Evolutionary conservation across 140 eudicot genomes (phyloP).

Genomic region (Anethum foeniculum): DNA sequence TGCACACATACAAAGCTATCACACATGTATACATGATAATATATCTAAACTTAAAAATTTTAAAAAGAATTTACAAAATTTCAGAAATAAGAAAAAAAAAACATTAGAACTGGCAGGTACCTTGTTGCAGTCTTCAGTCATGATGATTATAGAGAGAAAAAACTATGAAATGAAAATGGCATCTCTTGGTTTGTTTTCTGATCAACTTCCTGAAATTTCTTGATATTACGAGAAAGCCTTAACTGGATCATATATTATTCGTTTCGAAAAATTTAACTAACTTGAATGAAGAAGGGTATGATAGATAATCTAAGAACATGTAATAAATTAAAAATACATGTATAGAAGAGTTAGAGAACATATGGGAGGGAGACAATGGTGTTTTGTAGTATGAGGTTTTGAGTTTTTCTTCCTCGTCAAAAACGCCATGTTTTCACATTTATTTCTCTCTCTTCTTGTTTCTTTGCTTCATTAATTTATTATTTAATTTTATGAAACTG

Average conservation of each 20-base stretch:
- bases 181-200: neutral
- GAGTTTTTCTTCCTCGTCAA: constrained; percentile 2
- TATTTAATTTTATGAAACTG: no score
- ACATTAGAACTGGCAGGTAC: neutral
- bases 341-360: neutral
- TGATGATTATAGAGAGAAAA: neutral
- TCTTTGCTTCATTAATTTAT: neutral
- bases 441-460: neutral
- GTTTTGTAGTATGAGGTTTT: neutral
- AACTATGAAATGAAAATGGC: neutral
- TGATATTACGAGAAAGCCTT: no score
- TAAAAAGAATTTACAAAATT: neutral
- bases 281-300: no score
- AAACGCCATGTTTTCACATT: neutral
- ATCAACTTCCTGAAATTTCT: no score
- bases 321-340: neutral
- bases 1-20: neutral
- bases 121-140: constrained; percentile 14
- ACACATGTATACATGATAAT: neutral
- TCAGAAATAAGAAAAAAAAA: neutral
- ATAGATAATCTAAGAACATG: neutral
- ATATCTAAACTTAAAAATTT: neutral
- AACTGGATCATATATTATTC: no score
- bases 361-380: neutral
- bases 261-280: no score